Evolutionary conservation across 2,329 filamentous ascomycete genomes (phyloP).

Genomic region (Colletotrichum sp.): DNA sequence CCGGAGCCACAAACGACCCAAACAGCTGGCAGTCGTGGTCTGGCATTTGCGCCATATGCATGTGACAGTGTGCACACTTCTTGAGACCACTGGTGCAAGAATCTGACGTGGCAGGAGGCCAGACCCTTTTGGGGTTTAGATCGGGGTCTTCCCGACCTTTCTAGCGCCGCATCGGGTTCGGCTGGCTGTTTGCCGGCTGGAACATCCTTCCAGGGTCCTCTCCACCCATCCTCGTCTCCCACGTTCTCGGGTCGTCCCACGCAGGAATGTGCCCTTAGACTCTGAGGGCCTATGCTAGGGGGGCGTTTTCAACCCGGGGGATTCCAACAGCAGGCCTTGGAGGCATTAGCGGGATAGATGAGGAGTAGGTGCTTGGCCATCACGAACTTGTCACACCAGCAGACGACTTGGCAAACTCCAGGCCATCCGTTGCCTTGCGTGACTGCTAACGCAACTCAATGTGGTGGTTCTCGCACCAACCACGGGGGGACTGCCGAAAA

Average conservation of each 20-base stretch:
- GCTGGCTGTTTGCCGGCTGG: neutral
- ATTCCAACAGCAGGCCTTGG: neutral
- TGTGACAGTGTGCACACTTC: neutral
- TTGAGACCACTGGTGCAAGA: neutral
- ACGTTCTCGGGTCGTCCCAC: neutral
- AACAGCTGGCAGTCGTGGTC: neutral
- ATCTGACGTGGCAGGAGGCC: conserved; percentile 2
- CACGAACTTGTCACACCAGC: neutral
- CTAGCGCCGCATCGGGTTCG: neutral
- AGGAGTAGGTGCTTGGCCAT: neutral
- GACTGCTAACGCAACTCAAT: neutral
- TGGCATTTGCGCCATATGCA: neutral
- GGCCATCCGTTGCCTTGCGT: neutral
- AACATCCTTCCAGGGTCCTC: neutral
- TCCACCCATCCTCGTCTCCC: neutral
- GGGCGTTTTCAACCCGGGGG: neutral
- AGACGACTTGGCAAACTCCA: neutral
- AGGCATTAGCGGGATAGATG: neutral
- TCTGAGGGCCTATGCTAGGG: neutral
- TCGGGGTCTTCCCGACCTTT: neutral
- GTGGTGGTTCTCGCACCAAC: neutral
- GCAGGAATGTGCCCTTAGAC: neutral
- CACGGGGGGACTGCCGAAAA: neutral
- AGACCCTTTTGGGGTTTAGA: neutral
- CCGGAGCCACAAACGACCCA: too few species aligned